phyloP scores from a whole-genome alignment of 306 rosid species.

The Ceratonia siliqua region DNA sequence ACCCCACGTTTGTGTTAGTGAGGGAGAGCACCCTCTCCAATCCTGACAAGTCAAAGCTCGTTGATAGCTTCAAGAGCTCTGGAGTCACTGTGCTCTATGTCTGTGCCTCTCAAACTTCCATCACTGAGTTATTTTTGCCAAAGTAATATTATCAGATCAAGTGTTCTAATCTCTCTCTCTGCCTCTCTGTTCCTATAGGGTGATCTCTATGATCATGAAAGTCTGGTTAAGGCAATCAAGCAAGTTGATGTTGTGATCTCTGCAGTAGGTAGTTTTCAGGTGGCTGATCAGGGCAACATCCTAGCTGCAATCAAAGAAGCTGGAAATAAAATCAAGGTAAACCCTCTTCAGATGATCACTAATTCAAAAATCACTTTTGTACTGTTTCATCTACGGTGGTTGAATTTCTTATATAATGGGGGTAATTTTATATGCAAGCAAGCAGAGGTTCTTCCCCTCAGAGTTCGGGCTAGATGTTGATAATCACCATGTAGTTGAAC shows the following conservation, averaged over 20 bases:
- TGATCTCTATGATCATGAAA: conserved; percentile 6
- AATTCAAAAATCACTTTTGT: background rate
- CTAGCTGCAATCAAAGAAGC: conserved; percentile 30
- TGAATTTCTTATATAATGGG: background rate
- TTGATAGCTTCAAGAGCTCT: conserved; percentile 30
- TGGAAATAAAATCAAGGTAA: conserved; percentile 23
- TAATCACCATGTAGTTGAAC: background rate
- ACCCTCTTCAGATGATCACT: background rate
- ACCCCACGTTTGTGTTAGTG: conserved; percentile 43
- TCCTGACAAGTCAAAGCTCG: conserved; percentile 42
- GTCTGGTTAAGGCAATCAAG: conserved; percentile 18
- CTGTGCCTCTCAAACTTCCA: background rate
- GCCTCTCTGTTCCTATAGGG: background rate
- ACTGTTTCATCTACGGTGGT: background rate
- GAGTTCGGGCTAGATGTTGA: conserved; percentile 26
- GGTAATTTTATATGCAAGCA: background rate
- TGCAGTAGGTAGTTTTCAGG: background rate
- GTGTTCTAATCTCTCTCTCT: background rate
- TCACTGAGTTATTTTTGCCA: background rate
- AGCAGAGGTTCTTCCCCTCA: conserved; percentile 27
- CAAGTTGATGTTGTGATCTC: conserved; percentile 22
- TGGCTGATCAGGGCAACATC: conserved; percentile 18
- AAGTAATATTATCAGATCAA: background rate
- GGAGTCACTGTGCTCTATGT: conserved; percentile 40
- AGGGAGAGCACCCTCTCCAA: conserved; percentile 37